Evolutionary conservation across 2,329 filamentous ascomycete species (phyloP).

Genomic region (Coniochaeta sp.): DNA sequence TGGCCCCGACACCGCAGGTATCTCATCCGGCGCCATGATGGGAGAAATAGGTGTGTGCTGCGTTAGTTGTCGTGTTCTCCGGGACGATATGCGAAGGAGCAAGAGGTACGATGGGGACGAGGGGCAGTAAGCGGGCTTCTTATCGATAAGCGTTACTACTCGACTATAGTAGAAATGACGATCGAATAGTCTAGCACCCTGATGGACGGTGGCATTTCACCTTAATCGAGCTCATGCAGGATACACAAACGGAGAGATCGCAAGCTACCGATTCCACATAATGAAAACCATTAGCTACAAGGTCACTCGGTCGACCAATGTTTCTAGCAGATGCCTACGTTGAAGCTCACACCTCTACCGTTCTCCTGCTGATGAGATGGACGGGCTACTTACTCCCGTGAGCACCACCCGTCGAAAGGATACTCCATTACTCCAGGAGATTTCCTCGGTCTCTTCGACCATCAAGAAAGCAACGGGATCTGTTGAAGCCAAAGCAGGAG

Average conservation of each 20-base stretch:
- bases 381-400: constrained; percentile 46
- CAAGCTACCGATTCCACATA: not conserved
- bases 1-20: constrained; percentile 13
- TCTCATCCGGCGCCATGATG: constrained; percentile 9
- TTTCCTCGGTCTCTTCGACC: constrained; percentile 15
- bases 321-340: not conserved
- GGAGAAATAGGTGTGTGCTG: not conserved
- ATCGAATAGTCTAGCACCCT: not conserved
- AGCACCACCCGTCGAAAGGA: constrained; percentile 42
- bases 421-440: constrained; percentile 29
- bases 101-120: not conserved
- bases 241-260: not conserved
- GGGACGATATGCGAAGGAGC: not conserved
- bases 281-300: not conserved
- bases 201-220: not conserved
- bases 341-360: constrained; percentile 4
- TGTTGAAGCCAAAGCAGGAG: not conserved
- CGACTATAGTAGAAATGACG: not conserved
- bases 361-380: constrained; percentile 32
- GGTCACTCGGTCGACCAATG: not conserved
- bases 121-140: not conserved
- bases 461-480: not conserved
- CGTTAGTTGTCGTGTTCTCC: not conserved
- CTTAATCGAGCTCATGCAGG: no score
- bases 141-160: not conserved